Base-by-base conservation (phyloP, 306 rosid genomes). In the Vigna unguiculata region DNA sequence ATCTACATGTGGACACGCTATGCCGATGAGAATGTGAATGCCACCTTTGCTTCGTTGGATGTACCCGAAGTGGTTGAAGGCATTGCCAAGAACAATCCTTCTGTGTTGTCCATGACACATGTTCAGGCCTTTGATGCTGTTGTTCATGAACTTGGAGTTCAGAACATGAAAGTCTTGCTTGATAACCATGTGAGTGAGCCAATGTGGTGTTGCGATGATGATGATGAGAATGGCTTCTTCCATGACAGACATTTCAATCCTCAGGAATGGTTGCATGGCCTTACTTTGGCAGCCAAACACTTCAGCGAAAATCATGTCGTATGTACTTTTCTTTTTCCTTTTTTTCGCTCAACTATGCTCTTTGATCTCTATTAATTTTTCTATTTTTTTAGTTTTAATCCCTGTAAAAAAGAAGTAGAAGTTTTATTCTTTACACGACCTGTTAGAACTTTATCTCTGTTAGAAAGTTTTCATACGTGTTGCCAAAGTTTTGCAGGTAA, bases 171-270 rank as follows among this genome's bases (percentile, higher is more conserved):
- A 64, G 86, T 89, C 0, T 13, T 80, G 79, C 7, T 87, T 25
- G 93, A 89, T 64, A 89, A 89, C 47, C 91, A 89, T 36, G 90
- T 89, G 5, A 87, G 91, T 45, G 68, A 81, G 9, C 86, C 93
- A 0, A 81, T 86, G 9, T 89, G 93, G 93, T 89, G 91, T 0
- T 89, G 91, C 5, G 0, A 46, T 30, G 82, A 83, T 46, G 74
- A 87, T 14, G 91, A 89, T 67, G 91, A 81, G 8, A 87, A 89
- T 81, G 88, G 89, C 0, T 89, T 89, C 81, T 89, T 83, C 13
- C 54, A 83, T 47, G 91, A 89, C 4, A 70, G 81, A 32, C 83
- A 85, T 69, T 87, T 87, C 45, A 63, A 83, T 55, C 84, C 91
- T 15, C n/a, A 60, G 2, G 93, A 89, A 72, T 89, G 93, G 93